A percentile compares a stretch with the other conserved stretches of the same genome.
Conservation (phyloP, 2,329 filamentous ascomycete genomes). For the Meredithiella fracta region DNA sequence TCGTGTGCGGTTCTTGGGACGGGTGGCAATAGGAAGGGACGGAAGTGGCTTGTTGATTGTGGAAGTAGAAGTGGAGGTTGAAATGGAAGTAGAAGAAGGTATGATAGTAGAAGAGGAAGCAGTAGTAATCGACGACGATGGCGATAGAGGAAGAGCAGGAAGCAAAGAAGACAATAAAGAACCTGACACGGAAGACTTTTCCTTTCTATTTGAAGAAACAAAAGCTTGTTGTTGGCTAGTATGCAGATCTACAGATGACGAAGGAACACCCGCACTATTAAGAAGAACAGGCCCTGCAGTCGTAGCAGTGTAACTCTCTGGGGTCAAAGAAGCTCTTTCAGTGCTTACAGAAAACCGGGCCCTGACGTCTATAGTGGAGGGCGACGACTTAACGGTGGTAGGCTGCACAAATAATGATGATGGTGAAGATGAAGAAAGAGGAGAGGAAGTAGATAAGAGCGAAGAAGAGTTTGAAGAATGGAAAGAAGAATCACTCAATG, state of each 20-base stretch:
- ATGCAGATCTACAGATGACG: not conserved
- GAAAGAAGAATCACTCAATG: too few species aligned
- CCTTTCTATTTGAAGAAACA: not conserved
- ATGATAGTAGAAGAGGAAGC: not conserved
- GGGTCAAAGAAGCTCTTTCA: conserved; percentile 5
- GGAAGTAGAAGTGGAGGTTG: not conserved
- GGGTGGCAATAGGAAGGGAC: not conserved
- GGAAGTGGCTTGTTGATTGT: not conserved
- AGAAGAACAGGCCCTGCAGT: not conserved
- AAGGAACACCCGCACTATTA: not conserved
- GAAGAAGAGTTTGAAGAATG: too few species aligned
- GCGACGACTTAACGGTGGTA: not conserved
- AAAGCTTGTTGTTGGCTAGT: too few species aligned
- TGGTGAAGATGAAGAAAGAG: not conserved
- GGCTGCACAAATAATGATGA: not conserved
- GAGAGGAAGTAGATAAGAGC: not conserved
- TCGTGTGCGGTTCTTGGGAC: not conserved
- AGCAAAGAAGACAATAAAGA: not conserved
- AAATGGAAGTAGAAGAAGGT: not conserved
- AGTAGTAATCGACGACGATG: not conserved
- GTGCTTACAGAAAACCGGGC: not conserved
- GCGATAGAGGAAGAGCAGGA: not conserved
- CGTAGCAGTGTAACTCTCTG: not conserved
- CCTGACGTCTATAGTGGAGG: not conserved
- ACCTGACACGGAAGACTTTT: not conserved